phyloP scores from a whole-genome alignment of 2,329 filamentous ascomycete species.

The Calonectria honghensis region DNA sequence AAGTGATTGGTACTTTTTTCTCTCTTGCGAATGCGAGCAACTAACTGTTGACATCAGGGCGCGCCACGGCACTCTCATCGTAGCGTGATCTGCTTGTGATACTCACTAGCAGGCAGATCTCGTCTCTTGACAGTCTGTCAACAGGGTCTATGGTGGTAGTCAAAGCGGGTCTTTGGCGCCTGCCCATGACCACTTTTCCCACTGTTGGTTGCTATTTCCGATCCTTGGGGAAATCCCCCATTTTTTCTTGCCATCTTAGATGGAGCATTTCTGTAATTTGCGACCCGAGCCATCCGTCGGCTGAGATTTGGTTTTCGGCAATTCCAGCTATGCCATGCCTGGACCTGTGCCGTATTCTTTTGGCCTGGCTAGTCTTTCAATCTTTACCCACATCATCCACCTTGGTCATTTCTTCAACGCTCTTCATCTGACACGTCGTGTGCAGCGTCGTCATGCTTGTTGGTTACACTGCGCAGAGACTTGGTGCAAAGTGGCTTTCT shows the following conservation, averaged over 20 bases:
- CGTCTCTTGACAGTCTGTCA: conserved; percentile 24
- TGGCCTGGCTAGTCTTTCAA: not conserved
- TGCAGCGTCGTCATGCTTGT: not conserved
- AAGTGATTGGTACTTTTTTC: not conserved
- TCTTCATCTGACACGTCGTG: not conserved
- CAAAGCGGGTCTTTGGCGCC: not conserved
- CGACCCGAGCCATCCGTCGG: conserved; percentile 6
- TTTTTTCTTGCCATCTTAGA: conserved; percentile 15
- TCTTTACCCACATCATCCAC: not conserved
- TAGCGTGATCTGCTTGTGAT: conserved; percentile 16
- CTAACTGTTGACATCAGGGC: not conserved
- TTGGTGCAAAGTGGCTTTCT: not conserved
- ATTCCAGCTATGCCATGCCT: not conserved
- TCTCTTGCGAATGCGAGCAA: not conserved
- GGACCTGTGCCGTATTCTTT: not conserved
- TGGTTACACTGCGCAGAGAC: conserved; percentile 5
- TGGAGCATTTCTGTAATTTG: not conserved
- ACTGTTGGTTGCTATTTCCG: not conserved
- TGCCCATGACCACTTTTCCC: conserved; percentile 6
- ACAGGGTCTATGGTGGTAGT: conserved; percentile 22
- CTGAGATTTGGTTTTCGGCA: not conserved
- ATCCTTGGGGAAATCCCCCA: conserved; percentile 7
- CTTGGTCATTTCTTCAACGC: not conserved
- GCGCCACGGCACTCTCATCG: not conserved
- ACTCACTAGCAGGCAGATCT: conserved; percentile 6